A percentile compares a stretch with the other conserved stretches of the same genome.
These are phyloP conservation scores for Alisma plantagoaquatica DNA, from an alignment of 106 monocot species.

Conservation along the genomic window DNA sequence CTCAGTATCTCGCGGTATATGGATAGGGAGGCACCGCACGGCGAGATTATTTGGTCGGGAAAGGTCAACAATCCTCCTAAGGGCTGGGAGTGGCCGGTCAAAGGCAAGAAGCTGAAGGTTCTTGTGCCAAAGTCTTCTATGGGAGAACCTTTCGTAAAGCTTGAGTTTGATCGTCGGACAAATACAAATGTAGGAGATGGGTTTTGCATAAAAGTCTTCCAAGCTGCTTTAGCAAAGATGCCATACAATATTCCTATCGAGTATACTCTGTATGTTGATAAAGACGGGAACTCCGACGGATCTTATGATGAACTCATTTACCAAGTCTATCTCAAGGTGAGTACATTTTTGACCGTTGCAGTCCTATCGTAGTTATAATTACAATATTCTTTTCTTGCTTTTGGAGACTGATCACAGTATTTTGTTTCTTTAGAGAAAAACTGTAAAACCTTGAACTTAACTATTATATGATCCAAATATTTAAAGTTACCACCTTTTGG, in stretches of 20 bases:
- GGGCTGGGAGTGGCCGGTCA: neutral
- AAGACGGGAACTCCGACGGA: neutral
- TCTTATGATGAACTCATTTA: neutral
- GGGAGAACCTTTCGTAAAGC: neutral
- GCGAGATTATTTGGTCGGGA: neutral
- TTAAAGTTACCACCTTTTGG: too few relatives aligned
- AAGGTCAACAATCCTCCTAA: neutral
- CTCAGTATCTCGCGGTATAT: neutral
- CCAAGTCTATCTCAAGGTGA: conserved; percentile 6
- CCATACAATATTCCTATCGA: neutral
- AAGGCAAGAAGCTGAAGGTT: conserved; percentile 5
- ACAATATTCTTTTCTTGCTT: too few relatives aligned
- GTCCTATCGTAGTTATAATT: too few relatives aligned
- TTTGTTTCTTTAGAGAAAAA: too few relatives aligned
- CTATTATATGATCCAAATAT: too few relatives aligned
- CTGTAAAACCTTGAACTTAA: too few relatives aligned
- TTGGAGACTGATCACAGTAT: too few relatives aligned
- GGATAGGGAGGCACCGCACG: neutral
- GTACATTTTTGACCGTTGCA: neutral
- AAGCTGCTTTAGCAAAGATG: neutral
- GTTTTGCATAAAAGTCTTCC: conserved; percentile 4
- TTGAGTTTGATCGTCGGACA: too few relatives aligned
- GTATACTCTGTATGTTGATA: neutral
- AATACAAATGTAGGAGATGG: neutral
- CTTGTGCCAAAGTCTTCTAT: neutral